Conservation (phyloP, 805 yeast genomes). For the Teunomyces barrocoloradensis region DNA sequence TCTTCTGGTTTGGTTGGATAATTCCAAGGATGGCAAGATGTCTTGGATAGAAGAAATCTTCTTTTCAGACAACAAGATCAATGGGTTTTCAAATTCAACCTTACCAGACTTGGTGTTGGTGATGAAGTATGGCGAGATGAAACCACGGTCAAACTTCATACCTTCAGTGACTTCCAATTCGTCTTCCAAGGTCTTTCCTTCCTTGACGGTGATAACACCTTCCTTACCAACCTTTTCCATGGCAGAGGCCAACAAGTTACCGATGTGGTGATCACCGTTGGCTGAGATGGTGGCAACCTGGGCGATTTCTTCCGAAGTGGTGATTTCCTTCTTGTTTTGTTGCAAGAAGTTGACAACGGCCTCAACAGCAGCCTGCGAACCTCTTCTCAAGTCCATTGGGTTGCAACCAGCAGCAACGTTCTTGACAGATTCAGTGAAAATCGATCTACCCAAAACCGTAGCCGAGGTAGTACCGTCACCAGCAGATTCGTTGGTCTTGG, state of each 20-base stretch:
- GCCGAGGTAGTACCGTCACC: slow-evolving; percentile 99
- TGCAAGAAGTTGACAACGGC: slow-evolving; percentile 85
- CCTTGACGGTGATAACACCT: slow-evolving; percentile 97
- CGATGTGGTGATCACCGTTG: slow-evolving; percentile 92
- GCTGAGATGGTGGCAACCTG: slow-evolving; percentile 98
- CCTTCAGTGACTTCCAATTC: slow-evolving; percentile 96
- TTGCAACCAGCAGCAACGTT: slow-evolving; percentile 98
- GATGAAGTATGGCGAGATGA: slow-evolving; percentile 93
- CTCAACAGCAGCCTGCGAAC: slow-evolving; percentile 95
- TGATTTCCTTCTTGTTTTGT: slow-evolving; percentile 84
- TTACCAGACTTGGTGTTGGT: slow-evolving; percentile 90
- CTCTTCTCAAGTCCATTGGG: slow-evolving; percentile 97
- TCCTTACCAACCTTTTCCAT: slow-evolving; percentile 99
- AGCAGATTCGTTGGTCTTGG: slow-evolving; percentile 94
- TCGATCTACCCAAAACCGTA: slow-evolving; percentile 92
- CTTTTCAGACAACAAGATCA: slow-evolving; percentile 86
- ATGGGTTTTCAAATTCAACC: slow-evolving; percentile 93
- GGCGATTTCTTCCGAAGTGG: slow-evolving; percentile 91
- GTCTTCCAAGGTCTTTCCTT: slow-evolving; percentile 95
- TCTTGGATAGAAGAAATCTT: slow-evolving; percentile 88
- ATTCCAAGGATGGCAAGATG: slow-evolving; percentile 86
- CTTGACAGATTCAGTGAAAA: slow-evolving; percentile 91
- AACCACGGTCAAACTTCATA: slow-evolving; percentile 97
- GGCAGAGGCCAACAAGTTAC: slow-evolving; percentile 86
- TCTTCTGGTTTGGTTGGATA: slow-evolving; percentile 89